Conservation (phyloP, 257 asterid species). For the Perilla frutescens region DNA sequence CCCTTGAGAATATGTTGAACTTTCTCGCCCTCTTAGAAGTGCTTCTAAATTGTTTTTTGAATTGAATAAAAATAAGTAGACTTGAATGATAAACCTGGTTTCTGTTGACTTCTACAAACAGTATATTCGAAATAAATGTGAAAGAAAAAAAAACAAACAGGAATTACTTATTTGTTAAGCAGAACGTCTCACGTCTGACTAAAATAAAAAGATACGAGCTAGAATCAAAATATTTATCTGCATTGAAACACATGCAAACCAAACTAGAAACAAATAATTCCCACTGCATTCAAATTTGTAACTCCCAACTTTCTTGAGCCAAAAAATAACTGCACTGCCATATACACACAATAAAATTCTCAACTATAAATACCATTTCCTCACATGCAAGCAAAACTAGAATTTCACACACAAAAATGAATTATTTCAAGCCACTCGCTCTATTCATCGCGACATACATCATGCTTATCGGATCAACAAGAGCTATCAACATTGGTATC, state of each 20-base stretch:
- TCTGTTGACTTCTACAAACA: too few relatives aligned
- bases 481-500: slow-evolving; percentile 25
- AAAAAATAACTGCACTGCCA: slow-evolving; percentile 21
- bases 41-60: too few relatives aligned
- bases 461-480: slow-evolving; percentile 5
- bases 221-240: slow-evolving; percentile 7
- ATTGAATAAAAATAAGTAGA: too few relatives aligned
- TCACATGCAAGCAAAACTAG: background rate
- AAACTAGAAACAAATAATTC: slow-evolving; percentile 24
- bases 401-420: slow-evolving; percentile 27
- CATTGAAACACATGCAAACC: slow-evolving; percentile 8
- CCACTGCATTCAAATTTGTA: background rate
- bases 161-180: background rate
- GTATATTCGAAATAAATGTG: background rate
- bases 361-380: slow-evolving; percentile 23
- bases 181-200: background rate
- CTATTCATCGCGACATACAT: slow-evolving; percentile 15
- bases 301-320: background rate
- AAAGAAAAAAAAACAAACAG: background rate
- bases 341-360: background rate
- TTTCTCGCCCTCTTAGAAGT: too few relatives aligned
- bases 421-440: background rate
- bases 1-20: too few relatives aligned
- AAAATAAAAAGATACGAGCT: background rate
- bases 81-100: too few relatives aligned